Evolutionary conservation across 78 protist species (phyloP).

Genomic region (Trichosphaerium sp.): DNA sequence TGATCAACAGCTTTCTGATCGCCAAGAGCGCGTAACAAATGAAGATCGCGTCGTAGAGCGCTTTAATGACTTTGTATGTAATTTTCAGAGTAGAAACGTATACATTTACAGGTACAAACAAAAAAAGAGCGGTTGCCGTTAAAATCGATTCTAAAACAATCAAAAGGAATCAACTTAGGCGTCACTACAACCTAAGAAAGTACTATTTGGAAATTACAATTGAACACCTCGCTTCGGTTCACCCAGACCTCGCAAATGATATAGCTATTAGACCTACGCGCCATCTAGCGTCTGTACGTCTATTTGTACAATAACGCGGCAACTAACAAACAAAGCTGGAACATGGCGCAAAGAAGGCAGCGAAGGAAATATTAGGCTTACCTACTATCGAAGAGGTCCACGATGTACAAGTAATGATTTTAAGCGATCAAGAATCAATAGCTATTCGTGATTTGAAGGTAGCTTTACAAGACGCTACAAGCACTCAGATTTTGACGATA

Average conservation of each 20-base stretch:
- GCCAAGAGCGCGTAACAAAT: background rate
- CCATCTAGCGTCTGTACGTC: background rate
- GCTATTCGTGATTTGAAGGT: conserved; percentile 51
- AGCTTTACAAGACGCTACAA: background rate
- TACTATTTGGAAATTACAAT: conserved; percentile 13
- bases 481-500: background rate
- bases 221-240: conserved; percentile 3
- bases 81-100: background rate
- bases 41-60: too few species aligned
- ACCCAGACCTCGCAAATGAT: background rate
- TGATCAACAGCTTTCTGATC: background rate
- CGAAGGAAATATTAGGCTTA: too few species aligned
- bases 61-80: too few species aligned
- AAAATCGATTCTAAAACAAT: too few species aligned
- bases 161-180: conserved; percentile 6
- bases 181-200: background rate
- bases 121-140: background rate
- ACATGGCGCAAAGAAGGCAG: too few species aligned
- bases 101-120: background rate
- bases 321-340: too few species aligned
- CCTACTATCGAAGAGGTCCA: background rate
- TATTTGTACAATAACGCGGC: background rate
- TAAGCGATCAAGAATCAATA: conserved; percentile 7
- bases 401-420: conserved; percentile 55
- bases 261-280: background rate